A percentile compares a stretch with the other conserved stretches of the same genome.
phyloP scores from a whole-genome alignment of 2,329 filamentous ascomycete species.

The Onygena corvina region DNA sequence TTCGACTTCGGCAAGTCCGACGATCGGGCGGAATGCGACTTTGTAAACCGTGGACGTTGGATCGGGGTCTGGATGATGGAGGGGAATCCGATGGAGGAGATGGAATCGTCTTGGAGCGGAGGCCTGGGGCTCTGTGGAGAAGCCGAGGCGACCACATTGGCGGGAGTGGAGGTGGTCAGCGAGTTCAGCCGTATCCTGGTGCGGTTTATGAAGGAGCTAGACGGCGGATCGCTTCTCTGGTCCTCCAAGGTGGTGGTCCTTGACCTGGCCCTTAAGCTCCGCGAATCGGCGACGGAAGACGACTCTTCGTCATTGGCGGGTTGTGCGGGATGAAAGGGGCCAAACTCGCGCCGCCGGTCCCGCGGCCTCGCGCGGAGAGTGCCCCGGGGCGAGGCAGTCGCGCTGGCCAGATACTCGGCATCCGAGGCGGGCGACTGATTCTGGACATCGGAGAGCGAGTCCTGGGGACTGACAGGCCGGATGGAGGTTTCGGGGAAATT shows the following conservation, averaged over 20 bases:
- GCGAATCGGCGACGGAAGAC: conserved; percentile 23
- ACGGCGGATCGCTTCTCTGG: conserved; percentile 29
- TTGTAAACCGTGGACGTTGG: conserved; percentile 27
- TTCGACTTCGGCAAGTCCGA: conserved; percentile 17
- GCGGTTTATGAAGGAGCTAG: conserved; percentile 24
- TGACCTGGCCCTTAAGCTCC: conserved; percentile 27
- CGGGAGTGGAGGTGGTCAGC: conserved; percentile 24
- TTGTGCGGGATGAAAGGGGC: conserved; percentile 20
- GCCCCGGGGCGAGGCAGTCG: conserved; percentile 28
- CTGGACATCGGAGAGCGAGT: conserved; percentile 27
- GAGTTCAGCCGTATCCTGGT: conserved; percentile 30
- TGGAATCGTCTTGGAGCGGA: conserved; percentile 26
- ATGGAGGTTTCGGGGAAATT: conserved; percentile 35
- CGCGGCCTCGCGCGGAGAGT: conserved; percentile 25
- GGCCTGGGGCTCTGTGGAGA: conserved; percentile 23
- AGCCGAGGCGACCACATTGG: not conserved
- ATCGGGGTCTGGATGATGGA: conserved; percentile 36
- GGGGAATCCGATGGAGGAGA: conserved; percentile 37
- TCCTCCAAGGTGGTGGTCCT: conserved; percentile 34
- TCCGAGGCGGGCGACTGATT: conserved; percentile 32
- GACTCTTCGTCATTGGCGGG: conserved; percentile 24
- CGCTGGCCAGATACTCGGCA: conserved; percentile 24
- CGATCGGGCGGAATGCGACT: conserved; percentile 22
- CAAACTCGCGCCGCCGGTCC: conserved; percentile 25
- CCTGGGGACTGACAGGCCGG: conserved; percentile 35